These are phyloP conservation scores for Nicotiana otophora DNA, from an alignment of 257 asterid genomes.

Conservation along the genomic window DNA sequence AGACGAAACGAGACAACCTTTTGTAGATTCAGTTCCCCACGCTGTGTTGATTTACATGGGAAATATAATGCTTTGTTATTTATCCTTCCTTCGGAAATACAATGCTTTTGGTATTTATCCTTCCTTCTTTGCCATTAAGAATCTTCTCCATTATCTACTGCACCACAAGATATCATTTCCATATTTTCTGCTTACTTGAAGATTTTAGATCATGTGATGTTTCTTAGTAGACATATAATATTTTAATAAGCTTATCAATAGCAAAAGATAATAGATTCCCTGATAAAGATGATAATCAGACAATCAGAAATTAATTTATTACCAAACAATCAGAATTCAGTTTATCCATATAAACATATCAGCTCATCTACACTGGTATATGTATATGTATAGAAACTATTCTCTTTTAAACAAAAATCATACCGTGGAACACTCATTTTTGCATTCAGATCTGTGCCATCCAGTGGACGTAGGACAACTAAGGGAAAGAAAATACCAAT, in stretches of 20 bases:
- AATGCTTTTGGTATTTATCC: background rate
- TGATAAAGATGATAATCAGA: background rate
- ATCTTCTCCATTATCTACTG: background rate
- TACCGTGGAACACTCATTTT: constrained; percentile 84
- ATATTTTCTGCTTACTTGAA: background rate
- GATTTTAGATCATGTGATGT: background rate
- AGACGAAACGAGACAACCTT: background rate
- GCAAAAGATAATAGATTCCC: background rate
- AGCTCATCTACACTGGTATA: background rate
- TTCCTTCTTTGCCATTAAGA: background rate
- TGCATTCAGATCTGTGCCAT: constrained; percentile 80
- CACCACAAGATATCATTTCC: background rate
- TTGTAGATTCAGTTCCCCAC: background rate
- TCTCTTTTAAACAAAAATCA: constrained; percentile 20
- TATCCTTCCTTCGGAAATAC: background rate
- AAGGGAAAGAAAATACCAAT: constrained; percentile 95
- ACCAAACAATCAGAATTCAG: background rate
- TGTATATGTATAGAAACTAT: background rate
- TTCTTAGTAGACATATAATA: background rate
- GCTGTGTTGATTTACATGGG: background rate
- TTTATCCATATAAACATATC: background rate
- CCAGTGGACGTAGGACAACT: constrained; percentile 75
- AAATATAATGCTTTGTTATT: background rate
- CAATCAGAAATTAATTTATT: background rate
- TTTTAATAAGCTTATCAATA: background rate